Evolutionary conservation across 306 rosid species (phyloP), one percentile per base, ranked within the genome.

Genomic region (Fagus crenata): DNA sequence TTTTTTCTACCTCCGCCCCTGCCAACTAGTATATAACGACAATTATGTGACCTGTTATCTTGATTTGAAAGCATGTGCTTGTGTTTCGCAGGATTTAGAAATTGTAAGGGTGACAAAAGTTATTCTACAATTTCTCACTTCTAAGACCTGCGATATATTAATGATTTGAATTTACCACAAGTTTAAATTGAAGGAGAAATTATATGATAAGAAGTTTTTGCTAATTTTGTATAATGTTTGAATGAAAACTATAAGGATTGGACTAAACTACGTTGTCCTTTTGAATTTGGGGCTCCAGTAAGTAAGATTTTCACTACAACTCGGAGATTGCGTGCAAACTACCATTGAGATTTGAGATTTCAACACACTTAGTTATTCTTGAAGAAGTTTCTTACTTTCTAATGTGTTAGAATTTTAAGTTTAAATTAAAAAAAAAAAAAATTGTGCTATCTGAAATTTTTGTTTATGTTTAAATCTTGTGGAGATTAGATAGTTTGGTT

Each of bases 201-300:
- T 75, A 49, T 11, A 32, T 6, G 13, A 33, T 4, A 75, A 6
- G 14, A 63, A 49, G 18, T 75, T 43, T 36, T 17, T 75, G 2
- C 46, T 75, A 2, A 1, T 46, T 46, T 13, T 46, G 53, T 9
- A 46, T 46, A 46, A 46, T 46, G 53, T 46, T 46, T 46, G 72
- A 49, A 75, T 36, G 72, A 46, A 0, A 5, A 75, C 28, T 49
- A 64, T 14, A 49, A 49, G 11, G 14, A 64, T 9, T 75, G 79
- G 79, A 49, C 51, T 35, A 60, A 1, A 28, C 15, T 74, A 37
- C 41, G 43, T 31, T 42, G 32, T 32, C 4, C 15, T 0, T 74
- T 75, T 35, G 2, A 60, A 63, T 49, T 63, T 32, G 79, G 79
- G 1, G 64, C 72, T 6, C 64, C n/a, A 9, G 79, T 61, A 43